Percentiles rank a stretch among this genome's conserved stretches.
Conservation (phyloP, 495 filamentous ascomycete genomes). For the Neurospora sp. region DNA sequence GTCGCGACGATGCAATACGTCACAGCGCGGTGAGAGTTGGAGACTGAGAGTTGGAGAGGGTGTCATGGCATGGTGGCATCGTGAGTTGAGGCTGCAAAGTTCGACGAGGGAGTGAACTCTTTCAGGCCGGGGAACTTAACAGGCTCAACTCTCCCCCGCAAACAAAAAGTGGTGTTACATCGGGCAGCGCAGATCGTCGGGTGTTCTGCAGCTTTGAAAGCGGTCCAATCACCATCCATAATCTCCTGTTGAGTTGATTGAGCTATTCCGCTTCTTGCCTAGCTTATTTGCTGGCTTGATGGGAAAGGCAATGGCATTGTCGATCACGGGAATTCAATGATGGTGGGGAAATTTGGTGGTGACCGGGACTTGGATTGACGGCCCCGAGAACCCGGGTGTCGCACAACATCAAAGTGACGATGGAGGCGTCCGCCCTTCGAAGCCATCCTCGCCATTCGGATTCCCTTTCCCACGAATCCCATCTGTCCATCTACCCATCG, state of each 20-base stretch:
- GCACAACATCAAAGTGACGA: background rate
- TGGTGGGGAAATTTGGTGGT: background rate
- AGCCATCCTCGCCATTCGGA: background rate
- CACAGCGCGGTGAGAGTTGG: background rate
- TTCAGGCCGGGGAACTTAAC: no score
- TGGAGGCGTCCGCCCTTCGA: background rate
- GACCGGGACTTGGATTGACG: background rate
- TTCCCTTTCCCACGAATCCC: background rate
- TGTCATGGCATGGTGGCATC: background rate
- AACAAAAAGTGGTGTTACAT: background rate
- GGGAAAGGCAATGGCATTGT: background rate
- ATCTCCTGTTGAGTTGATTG: no score
- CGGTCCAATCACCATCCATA: background rate
- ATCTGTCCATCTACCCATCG: background rate
- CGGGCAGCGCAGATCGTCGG: background rate
- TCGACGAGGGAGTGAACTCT: no score
- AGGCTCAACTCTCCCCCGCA: background rate
- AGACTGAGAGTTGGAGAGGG: background rate
- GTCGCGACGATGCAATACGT: background rate
- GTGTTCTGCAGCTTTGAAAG: background rate
- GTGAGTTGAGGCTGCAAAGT: background rate
- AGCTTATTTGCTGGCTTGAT: background rate
- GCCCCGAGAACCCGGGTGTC: background rate
- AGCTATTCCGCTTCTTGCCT: background rate
- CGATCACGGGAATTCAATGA: background rate